Base-by-base conservation (phyloP, 352 stramenopile species). In the Pythium volutum region DNA sequence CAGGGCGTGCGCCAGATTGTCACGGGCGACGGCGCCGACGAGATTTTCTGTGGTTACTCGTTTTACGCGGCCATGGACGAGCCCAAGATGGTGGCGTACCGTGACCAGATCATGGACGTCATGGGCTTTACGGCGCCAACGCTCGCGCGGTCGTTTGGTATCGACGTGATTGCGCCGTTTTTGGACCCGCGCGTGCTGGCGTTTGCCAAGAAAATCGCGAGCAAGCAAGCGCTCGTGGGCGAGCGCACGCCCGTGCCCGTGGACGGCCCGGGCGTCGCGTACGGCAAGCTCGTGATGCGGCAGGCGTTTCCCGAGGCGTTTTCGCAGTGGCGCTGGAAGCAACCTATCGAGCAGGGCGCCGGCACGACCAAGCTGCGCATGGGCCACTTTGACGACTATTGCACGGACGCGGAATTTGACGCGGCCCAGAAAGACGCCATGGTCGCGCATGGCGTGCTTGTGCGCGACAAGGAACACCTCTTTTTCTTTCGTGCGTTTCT, bases 1-100 rank as follows among this genome's bases (percentile, higher is more conserved):
- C 68, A 68, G 10, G 87, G 87, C 5, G 79, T 92, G 7, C 76
- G 70, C 14, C 59, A 81, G 33, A 74, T 94, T 4, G 59, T 97
- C 34, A 93, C 87, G 16, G 89, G 89, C 12, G 89, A 97, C 62
- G 89, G 75, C 14, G 81, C 89, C 3, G 89, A 97, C 64, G 89
- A 97, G 62, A 68, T 97, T 9, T 93, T 97, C 54, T 90, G 84
- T 27, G 89, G 82, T 9, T 97, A 97, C 69, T 81, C 75, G 18
- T 97, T 97, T 71, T 95, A 87, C 61, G 81, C 88, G 36, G 70
- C 52, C 25, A 86, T 89, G 66, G 71, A 71, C 9, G 72, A 91
- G 36, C 69, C 70, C 1, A 55, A 73, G 26, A 75, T 92, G 69
- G 76, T 69, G 15, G 66, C 75, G 11, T 95, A 96, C 52, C 84